Percentiles rank a stretch among this genome's conserved stretches.
These are phyloP conservation scores for Aureococcus anophagefferens DNA, from an alignment of 108 stramenopile genomes.

Conservation along the genomic window DNA sequence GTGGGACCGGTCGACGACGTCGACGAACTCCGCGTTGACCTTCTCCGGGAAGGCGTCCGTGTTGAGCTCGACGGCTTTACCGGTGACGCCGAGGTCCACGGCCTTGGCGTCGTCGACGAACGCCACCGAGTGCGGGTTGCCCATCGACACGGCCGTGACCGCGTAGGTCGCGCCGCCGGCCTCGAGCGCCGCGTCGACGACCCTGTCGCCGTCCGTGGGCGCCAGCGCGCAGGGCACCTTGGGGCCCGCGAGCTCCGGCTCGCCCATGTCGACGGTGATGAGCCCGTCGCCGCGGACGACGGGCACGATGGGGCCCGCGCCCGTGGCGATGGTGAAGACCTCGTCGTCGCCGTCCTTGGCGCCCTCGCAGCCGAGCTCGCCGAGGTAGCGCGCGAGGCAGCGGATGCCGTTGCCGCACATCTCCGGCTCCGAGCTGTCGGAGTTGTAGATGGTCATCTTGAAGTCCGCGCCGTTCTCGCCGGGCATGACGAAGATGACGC, in stretches of 20 bases:
- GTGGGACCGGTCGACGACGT: constrained; percentile 66
- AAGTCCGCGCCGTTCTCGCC: constrained; percentile 69
- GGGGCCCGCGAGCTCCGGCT: constrained; percentile 66
- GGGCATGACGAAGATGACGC: constrained; percentile 90
- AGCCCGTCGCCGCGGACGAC: constrained; percentile 75
- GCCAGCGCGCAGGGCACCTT: constrained; percentile 75
- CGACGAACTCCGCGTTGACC: constrained; percentile 94
- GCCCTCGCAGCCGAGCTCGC: constrained; percentile 60
- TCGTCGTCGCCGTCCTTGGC: neutral
- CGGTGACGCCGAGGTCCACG: constrained; percentile 71
- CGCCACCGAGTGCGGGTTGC: constrained; percentile 90
- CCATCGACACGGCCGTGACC: constrained; percentile 84
- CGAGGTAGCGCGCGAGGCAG: constrained; percentile 83
- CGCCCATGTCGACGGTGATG: constrained; percentile 94
- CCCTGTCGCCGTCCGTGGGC: constrained; percentile 62
- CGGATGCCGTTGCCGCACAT: constrained; percentile 99
- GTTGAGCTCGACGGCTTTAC: constrained; percentile 78
- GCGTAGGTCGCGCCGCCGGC: constrained; percentile 76
- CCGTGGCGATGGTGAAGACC: constrained; percentile 69
- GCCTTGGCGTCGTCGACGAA: constrained; percentile 83
- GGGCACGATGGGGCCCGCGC: constrained; percentile 83
- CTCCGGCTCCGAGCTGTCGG: constrained; percentile 85
- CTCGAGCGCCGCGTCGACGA: constrained; percentile 68
- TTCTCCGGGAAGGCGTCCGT: constrained; percentile 71
- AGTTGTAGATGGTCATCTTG: constrained; percentile 92